Conservation (phyloP, 495 filamentous ascomycete species). For the Cercophora sp. region DNA sequence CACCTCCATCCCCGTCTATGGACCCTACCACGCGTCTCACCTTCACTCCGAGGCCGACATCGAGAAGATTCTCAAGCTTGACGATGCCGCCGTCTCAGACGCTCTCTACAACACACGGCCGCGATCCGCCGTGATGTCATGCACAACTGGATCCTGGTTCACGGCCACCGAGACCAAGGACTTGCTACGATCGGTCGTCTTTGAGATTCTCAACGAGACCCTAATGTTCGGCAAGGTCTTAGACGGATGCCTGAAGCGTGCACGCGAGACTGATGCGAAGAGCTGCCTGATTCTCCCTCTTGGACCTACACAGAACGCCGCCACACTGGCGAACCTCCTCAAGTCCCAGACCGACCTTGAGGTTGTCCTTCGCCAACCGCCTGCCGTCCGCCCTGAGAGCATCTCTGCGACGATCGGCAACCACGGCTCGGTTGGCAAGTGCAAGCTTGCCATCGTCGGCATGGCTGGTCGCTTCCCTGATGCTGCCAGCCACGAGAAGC, state of each 20-base stretch:
- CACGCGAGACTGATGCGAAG: slow-evolving; percentile 32
- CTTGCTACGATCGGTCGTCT: slow-evolving; percentile 49
- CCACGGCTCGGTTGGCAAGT: slow-evolving; percentile 37
- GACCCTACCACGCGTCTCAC: slow-evolving; percentile 77
- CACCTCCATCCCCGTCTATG: slow-evolving; percentile 66
- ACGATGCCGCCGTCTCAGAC: slow-evolving; percentile 31
- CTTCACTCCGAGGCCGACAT: slow-evolving; percentile 60
- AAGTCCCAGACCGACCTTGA: slow-evolving; percentile 36
- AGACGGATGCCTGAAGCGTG: slow-evolving; percentile 46
- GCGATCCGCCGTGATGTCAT: slow-evolving; percentile 56
- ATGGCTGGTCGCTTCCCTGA: slow-evolving; percentile 75
- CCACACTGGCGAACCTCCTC: slow-evolving; percentile 38
- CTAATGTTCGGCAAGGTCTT: slow-evolving; percentile 57
- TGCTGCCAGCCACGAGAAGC: slow-evolving; percentile 57
- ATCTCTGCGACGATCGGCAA: slow-evolving; percentile 36
- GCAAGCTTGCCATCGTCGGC: slow-evolving; percentile 66
- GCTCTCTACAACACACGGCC: slow-evolving; percentile 46
- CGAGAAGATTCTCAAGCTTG: slow-evolving; percentile 52
- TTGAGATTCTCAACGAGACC: slow-evolving; percentile 56
- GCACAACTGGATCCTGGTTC: slow-evolving; percentile 47
- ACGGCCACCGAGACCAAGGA: slow-evolving; percentile 42
- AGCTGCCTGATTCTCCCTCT: slow-evolving; percentile 51
- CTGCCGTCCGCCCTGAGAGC: slow-evolving; percentile 30
- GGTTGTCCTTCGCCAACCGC: slow-evolving; percentile 35
- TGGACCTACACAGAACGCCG: slow-evolving; percentile 48